Base-by-base conservation (phyloP, 1,139 yeast species). In the Yamadazyma conglobata region DNA sequence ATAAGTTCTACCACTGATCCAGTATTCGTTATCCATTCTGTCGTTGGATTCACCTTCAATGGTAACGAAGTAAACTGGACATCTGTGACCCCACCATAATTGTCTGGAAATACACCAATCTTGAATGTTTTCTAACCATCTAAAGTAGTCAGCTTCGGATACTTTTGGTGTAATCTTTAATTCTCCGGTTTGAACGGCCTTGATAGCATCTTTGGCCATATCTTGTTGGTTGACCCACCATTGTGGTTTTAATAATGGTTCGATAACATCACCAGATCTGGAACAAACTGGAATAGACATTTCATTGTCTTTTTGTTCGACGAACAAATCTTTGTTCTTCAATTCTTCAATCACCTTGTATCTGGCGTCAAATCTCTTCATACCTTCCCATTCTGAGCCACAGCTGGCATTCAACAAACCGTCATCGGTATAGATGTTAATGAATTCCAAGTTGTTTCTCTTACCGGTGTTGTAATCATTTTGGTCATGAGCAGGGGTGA, bases 41-140 rank as follows among this genome's bases (percentile, higher is more conserved):
- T 77, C 83, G 41, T 74, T 71, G 21, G 62, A 66, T 48, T 75
- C 73, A 35, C 91, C 93, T 54, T 87, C 96, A 37, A 87, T 65
- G 32, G 71, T 67, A 40, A 89, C 87, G 48, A 87, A 87, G 65
- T 93, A 91, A 29, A 86, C 96, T 15, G 98, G 98, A 63, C 96
- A 87, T 68, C 97, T 80, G 68, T 91, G 98, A 45, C 98, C 98
- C 98, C 98, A 91, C 98, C 98, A 91, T 53, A 91, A 76, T 70
- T 91, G 98, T 66, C 98, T 85, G 18, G 97, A 91, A 44, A 91
- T 88, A 79, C 98, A 91, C 98, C 98, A 91, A 67, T 91, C 98
- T 69, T 93, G 97, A 46, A 89, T 84, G 61, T 88, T 86, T 57
- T 82, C 94, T 60, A 91, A 70, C 98, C 98, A 91, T 59, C 81